These are phyloP conservation scores for Aspergillus ostianus DNA, from an alignment of 495 filamentous ascomycete species.

Conservation along the genomic window DNA sequence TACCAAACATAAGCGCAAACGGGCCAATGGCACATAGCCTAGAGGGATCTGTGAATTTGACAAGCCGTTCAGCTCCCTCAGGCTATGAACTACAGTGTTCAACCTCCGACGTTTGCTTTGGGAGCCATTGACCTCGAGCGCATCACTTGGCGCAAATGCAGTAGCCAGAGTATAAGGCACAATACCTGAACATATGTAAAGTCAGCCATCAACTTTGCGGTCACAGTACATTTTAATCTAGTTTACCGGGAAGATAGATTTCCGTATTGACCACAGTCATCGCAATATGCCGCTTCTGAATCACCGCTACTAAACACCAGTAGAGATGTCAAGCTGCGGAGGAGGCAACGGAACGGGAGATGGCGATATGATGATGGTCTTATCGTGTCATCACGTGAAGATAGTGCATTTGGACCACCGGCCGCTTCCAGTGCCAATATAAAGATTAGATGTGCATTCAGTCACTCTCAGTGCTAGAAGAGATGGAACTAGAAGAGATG, in stretches of 20 bases:
- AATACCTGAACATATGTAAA: conserved; percentile 19
- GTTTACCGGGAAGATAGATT: conserved; percentile 24
- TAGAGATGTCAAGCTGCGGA: neutral
- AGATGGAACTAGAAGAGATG: too few relatives aligned
- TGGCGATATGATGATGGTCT: neutral
- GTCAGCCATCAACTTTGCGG: conserved; percentile 1
- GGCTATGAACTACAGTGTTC: conserved; percentile 17
- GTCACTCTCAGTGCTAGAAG: too few relatives aligned
- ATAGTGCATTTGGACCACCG: neutral
- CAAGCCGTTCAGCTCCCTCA: conserved; percentile 21
- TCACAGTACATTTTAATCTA: neutral
- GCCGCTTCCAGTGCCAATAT: too few relatives aligned
- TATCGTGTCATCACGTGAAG: neutral
- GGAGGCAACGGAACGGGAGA: neutral
- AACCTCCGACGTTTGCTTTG: conserved; percentile 41
- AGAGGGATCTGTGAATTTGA: conserved; percentile 23
- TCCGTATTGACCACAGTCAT: conserved; percentile 31
- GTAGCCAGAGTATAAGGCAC: conserved; percentile 26
- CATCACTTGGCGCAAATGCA: conserved; percentile 21
- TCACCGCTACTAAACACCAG: neutral
- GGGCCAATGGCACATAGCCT: conserved; percentile 40
- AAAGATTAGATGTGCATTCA: too few relatives aligned
- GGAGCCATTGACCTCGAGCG: conserved; percentile 17
- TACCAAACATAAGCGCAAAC: conserved; percentile 35
- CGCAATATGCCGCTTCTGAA: neutral